phyloP scores from a whole-genome alignment of 768 basidiomycete genomes.

The Vishniacozyma victoriae region DNA sequence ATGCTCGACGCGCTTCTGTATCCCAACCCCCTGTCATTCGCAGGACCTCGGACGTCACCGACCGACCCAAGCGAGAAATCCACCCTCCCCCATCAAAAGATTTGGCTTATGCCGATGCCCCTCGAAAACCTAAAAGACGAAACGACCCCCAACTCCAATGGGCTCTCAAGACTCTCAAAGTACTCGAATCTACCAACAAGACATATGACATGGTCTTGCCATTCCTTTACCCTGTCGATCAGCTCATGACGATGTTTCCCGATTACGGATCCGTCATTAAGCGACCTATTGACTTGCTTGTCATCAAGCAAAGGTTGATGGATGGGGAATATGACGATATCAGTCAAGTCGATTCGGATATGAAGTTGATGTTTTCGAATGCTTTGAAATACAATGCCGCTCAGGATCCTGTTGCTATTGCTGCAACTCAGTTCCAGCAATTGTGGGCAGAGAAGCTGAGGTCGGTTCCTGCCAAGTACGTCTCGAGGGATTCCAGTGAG shows the following conservation, averaged over 20 bases:
- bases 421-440: conserved; percentile 75
- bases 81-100: conserved; percentile 94
- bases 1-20: conserved; percentile 65
- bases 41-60: conserved; percentile 53
- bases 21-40: conserved; percentile 70
- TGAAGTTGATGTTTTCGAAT: conserved; percentile 90
- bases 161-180: conserved; percentile 66
- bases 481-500: conserved; percentile 51
- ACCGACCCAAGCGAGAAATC: conserved; percentile 93
- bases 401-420: conserved; percentile 76
- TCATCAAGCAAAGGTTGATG: conserved; percentile 80
- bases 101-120: conserved; percentile 66
- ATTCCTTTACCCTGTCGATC: conserved; percentile 92
- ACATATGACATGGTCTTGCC: conserved; percentile 66
- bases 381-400: conserved; percentile 87
- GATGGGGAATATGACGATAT: conserved; percentile 68
- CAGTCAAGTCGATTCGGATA: conserved; percentile 77
- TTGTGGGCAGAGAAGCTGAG: conserved; percentile 92
- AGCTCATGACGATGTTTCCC: conserved; percentile 60
- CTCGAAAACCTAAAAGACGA: conserved; percentile 54
- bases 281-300: conserved; percentile 89
- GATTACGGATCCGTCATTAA: conserved; percentile 81
- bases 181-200: conserved; percentile 68
- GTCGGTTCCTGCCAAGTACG: conserved; percentile 55
- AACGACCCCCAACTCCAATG: conserved; percentile 78